A percentile compares a stretch with the other conserved stretches of the same genome.
Conservation (phyloP, 192 early-diverging fungal genomes). For the Glomus cerebriforme region DNA sequence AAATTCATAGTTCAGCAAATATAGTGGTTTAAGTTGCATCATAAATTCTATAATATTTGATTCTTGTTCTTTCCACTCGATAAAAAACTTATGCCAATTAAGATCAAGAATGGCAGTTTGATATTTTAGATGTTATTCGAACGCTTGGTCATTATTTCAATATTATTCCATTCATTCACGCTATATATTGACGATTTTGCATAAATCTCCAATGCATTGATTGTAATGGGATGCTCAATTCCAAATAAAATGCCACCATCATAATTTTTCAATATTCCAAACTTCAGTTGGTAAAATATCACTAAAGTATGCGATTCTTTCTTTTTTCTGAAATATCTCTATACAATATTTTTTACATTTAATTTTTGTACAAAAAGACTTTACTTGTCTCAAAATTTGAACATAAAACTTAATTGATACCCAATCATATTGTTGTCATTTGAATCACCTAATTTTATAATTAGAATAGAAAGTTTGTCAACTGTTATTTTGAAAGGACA, state of each 20-base stretch:
- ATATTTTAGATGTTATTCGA: not conserved
- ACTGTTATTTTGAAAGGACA: too few relatives aligned
- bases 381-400: too few relatives aligned
- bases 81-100: not conserved
- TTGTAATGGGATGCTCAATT: not conserved
- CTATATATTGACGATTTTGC: not conserved
- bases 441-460: too few relatives aligned
- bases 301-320: too few relatives aligned
- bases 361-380: too few relatives aligned
- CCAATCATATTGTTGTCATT: too few relatives aligned
- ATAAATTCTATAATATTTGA: not conserved
- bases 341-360: too few relatives aligned
- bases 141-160: not conserved
- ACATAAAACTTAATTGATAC: too few relatives aligned
- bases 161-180: not conserved
- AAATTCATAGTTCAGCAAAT: not conserved
- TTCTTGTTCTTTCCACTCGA: too few relatives aligned
- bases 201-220: not conserved
- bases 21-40: not conserved
- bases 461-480: too few relatives aligned
- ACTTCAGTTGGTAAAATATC: not conserved
- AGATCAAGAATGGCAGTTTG: not conserved
- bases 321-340: too few relatives aligned
- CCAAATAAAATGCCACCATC: not conserved
- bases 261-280: slow-evolving; percentile 1